Evolutionary conservation across 805 yeast genomes (phyloP), one percentile per base, ranked within the genome.

Genomic region (Sugiyamaella valdiviana): DNA sequence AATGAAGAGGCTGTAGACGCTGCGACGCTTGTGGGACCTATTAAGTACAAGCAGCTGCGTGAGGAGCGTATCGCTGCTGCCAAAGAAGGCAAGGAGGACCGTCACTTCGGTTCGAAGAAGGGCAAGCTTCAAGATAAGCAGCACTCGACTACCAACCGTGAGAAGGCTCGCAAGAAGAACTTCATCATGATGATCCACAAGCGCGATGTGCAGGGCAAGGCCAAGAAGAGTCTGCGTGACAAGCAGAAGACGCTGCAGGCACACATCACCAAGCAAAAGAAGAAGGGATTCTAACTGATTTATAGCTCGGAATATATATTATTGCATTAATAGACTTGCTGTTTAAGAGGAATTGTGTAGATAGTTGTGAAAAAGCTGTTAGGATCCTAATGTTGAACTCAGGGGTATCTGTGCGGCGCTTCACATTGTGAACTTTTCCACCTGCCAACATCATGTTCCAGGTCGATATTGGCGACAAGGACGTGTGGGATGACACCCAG

Each of bases 181-280:
- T 93, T 89, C 64, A 91, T 93, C 64, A 93, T 93, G 99, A 86
- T 86, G 91, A 86, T 93, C 58, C 99, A 93, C 69, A 93, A 91
- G 72, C 80, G 80, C 61, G 82, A 86, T 44, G 98, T 93, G 36
- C 95, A 86, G 68, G 98, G 98, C 54, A 93, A 93, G 68, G 90
- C 84, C 55, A 85, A 83, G 70, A 74, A 84, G 76, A 86, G 96
- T 49, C 73, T 93, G 59, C 77, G 96, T 60, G 98, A 93, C 66
- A 82, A 88, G 67, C 97, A 90, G 67, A 85, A 81, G 66, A 80
- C 85, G 16, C 70, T 93, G 59, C 74, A 83, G 54, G 95, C 95
- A 1, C 98, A 91, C 62, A 79, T 89, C 52, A 80, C 78, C 39
- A 87, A 86, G 65, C 98, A 90, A 68, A 93, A 90, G 82, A 85